These are phyloP conservation scores for Leccinum obscurum DNA, from an alignment of 768 basidiomycete genomes.

Conservation along the genomic window DNA sequence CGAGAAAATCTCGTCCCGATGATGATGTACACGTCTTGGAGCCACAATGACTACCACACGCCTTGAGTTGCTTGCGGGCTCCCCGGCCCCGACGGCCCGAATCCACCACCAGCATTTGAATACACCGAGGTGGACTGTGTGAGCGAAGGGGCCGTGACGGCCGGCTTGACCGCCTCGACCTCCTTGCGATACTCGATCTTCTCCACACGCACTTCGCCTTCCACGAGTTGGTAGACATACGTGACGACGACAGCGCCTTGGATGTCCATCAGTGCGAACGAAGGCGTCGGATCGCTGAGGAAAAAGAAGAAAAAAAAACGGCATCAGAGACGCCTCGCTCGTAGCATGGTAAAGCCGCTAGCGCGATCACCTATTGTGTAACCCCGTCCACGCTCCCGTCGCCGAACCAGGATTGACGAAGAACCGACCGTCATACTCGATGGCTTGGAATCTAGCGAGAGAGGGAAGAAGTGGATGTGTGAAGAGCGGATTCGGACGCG, in stretches of 20 bases:
- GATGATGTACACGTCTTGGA: background rate
- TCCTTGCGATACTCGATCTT: conserved; percentile 85
- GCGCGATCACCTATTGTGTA: conserved; percentile 13
- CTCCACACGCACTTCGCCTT: conserved; percentile 91
- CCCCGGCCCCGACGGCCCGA: conserved; percentile 22
- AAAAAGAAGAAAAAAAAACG: background rate
- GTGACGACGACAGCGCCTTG: conserved; percentile 97
- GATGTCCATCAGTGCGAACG: conserved; percentile 97
- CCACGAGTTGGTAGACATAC: conserved; percentile 94
- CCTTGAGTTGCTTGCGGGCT: conserved; percentile 29
- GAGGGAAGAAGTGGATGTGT: background rate
- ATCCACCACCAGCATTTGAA: conserved; percentile 27
- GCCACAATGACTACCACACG: conserved; percentile 25
- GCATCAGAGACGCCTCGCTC: background rate
- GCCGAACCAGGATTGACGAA: conserved; percentile 96
- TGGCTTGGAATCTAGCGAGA: conserved; percentile 78
- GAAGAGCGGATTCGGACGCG: conserved; percentile 2
- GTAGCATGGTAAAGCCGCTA: background rate
- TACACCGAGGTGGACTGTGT: conserved; percentile 35
- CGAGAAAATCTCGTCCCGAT: background rate
- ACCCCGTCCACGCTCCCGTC: conserved; percentile 90
- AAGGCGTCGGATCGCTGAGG: conserved; percentile 80
- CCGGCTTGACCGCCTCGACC: conserved; percentile 39
- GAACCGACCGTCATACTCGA: conserved; percentile 88
- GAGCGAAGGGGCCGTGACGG: conserved; percentile 15